Base-by-base conservation (phyloP, 768 basidiomycete species). In the Boletus reticuloceps region DNA sequence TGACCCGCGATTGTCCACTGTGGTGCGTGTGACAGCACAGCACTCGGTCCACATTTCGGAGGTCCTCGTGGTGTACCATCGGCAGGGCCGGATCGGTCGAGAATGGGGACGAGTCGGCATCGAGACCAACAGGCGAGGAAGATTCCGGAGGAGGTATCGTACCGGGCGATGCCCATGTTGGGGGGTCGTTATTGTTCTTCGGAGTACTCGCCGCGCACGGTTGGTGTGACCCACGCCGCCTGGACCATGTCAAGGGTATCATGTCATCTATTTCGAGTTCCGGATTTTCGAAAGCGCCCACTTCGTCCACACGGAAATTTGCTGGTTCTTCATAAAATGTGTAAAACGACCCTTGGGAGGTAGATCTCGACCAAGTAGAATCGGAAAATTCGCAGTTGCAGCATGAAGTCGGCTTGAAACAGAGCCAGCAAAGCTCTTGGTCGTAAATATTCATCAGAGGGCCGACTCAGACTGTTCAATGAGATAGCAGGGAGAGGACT, bases 141-240 rank as follows among this genome's bases (percentile, higher is more conserved):
- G 66, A 68, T 6, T 56, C 54, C 19, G 66, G 64, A 53, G 66
- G 66, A 14, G 36, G 54, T 1, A 22, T 40, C 40, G 45, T 9
- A n/a, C 22, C 22, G 11, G 61, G 58, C 0, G 57, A 55, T n/a
- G 47, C 44, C 47, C 53, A 55, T 37, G 25, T 29, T 29, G 52
- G 47, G 41, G 8, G 25, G n/a, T 46, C 7, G 25, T 1, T n/a
- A 50, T 38, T 42, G 47, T 64, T 27, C 39, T 42, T 61, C 48
- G 56, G 50, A 34, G 53, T 56, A 19, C 37, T 51, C 34, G 43
- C 45, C 12, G 48, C 25, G 32, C 20, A 34, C 6, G 43, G 42
- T 22, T 29, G 43, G 39, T 47, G 50, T 22, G 51, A 43, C 56
- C 52, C 47, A 42, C 29, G 13, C n/a, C n/a, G n/a, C 29, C 29